A percentile compares a stretch with the other conserved stretches of the same genome.
Conservation (phyloP, 1,284 basidiomycete species). For the Ganoderma lucidum region DNA sequence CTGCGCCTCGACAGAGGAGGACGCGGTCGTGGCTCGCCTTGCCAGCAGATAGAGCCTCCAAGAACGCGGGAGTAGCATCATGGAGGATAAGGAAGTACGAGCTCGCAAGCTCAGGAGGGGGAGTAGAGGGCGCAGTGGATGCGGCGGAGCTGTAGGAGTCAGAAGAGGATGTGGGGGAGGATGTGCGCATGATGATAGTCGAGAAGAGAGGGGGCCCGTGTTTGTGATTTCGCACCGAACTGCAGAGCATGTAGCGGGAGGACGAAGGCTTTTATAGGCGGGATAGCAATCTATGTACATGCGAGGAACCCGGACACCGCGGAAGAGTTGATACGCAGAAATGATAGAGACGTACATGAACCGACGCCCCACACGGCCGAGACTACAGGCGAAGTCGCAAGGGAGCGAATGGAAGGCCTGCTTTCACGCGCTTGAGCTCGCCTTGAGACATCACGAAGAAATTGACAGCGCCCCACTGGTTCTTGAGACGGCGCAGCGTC, state of each 20-base stretch:
- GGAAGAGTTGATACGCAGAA: not conserved
- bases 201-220: not conserved
- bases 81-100: slow-evolving; percentile 34
- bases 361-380: not conserved
- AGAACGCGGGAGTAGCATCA: slow-evolving; percentile 26
- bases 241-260: slow-evolving; percentile 5
- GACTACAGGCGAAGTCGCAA: slow-evolving; percentile 10
- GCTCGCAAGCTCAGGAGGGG: slow-evolving; percentile 29
- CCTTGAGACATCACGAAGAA: not conserved
- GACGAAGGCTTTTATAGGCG: slow-evolving; percentile 30
- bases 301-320: slow-evolving; percentile 34
- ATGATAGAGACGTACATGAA: slow-evolving; percentile 2
- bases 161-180: slow-evolving; percentile 33
- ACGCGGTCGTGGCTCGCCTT: slow-evolving; percentile 34
- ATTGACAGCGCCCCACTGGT: not conserved
- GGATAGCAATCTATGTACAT: slow-evolving; percentile 28
- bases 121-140: slow-evolving; percentile 35
- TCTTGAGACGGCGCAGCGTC: not conserved
- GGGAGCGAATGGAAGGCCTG: not conserved
- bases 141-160: slow-evolving; percentile 24
- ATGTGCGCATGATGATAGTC: slow-evolving; percentile 23
- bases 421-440: not conserved
- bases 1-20: slow-evolving; percentile 34
- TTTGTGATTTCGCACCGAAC: not conserved
- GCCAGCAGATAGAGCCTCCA: slow-evolving; percentile 31